Evolutionary conservation across 2,329 filamentous ascomycete species (phyloP), one percentile per base, ranked within the genome.

Genomic region (Fusarium palustre): DNA sequence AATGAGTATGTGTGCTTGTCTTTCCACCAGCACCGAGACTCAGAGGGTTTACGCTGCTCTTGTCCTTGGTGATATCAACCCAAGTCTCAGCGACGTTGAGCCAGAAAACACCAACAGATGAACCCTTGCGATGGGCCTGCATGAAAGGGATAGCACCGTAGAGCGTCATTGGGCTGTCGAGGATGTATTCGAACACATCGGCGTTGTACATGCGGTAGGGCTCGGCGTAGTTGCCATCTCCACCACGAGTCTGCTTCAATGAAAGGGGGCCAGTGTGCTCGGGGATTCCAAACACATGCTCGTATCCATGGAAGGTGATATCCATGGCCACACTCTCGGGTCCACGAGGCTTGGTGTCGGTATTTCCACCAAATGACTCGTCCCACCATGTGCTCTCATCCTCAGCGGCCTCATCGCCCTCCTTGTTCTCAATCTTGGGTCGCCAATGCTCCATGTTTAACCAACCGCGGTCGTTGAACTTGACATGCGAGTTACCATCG

Each of bases 341-440:
- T 2, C 96, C 96, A 75, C 90, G 90, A n/a, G 96, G 95, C 81
- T 99, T 99, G 7, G 91, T 88, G 79, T 99, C 96, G 0, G 94
- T 98, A 78, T 96, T 97, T 65, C 95, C 94, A 69, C 95, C 95
- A 79, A 99, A 99, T 1, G 87, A 88, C 82, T 99, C 96, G 9
- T 99, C 96, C 96, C 96, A 99, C 93, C 94, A 97, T 5, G 94
- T 97, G 80, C 90, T 92, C 77, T 97, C 92, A 70, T 96, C 92
- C 68, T 91, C 88, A 16, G 84, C 85, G 13, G 79, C 78, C 15
- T 89, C 88, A 65, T 85, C 83, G 69, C 87, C 88, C 68, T 85
- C 83, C 11, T 80, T 77, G 71, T 85, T 83, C 42, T 97, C 94
- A 18, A 93, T 81, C 86, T 97, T 97, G 43, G 91, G 86, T 64